Base-by-base conservation (phyloP, 306 rosid genomes). In the Lablab purpureus region DNA sequence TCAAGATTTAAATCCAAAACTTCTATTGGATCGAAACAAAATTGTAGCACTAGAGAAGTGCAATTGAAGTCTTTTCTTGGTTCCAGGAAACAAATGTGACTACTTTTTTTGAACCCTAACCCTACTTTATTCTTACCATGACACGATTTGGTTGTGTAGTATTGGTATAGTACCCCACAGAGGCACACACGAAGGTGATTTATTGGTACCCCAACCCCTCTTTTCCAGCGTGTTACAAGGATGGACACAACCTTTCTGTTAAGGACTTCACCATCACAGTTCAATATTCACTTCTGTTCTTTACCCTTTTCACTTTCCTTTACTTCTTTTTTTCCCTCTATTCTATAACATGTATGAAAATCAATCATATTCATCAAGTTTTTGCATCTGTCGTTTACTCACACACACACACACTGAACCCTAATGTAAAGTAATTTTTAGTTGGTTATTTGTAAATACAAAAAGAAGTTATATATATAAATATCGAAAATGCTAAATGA, bases 271-370 rank as follows among this genome's bases (percentile, higher is more conserved):
- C 23, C 34, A 70, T 28, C 12, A 28, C 52, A 56, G 21, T 34
- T 50, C 63, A n/a, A 41, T 32, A 54, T 73, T 80, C 78, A 82
- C 75, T 71, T 73, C 47, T 75, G 73, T 73, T 41, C 60, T 72
- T 70, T 55, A 70, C 59, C 49, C 41, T 18, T 25, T 62, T 27
- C 69, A 55, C 74, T 84, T 81, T 78, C 64, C 59, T 70, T 41
- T 73, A 28, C 13, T 28, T 15, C 13, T 56, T 56, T 56, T 23
- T 22, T 54, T 21, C 15, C 12, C 17, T 2, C 59, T 9, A 27
- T 4, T 12, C 14, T 58, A 27, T 28, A 0, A 27, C 10, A 59
- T 1, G n/a, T 62, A 28, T 62, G 32, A 2, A 59, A 60, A 60
- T 30, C 1, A 60, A 60, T 30, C 1, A 60, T 13, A 28, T 60